Percentiles rank a stretch among this genome's conserved stretches.
Evolutionary conservation across 768 basidiomycete species (phyloP).

Genomic region (Lactifluus pinguis): DNA sequence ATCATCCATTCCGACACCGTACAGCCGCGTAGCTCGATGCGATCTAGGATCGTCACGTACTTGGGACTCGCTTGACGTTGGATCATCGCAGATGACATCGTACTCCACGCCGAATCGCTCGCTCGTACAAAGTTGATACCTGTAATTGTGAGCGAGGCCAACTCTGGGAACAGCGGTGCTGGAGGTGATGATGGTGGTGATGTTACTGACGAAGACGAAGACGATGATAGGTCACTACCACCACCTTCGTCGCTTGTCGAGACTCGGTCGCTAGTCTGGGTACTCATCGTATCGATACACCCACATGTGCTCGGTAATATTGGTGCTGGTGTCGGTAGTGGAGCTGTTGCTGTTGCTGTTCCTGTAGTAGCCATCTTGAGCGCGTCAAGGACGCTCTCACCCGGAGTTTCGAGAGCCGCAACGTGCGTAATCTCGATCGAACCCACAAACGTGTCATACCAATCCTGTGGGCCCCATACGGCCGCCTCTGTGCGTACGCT

Average conservation of each 20-base stretch:
- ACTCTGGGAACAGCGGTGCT: not conserved
- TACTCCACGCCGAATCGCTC: not conserved
- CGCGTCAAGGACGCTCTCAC: slow-evolving; percentile 10
- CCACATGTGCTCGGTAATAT: not conserved
- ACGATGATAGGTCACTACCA: not conserved
- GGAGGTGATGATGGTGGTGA: not conserved
- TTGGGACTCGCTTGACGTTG: slow-evolving; percentile 8
- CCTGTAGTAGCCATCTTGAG: not conserved
- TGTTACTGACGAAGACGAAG: too few species aligned
- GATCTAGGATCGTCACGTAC: slow-evolving; percentile 13
- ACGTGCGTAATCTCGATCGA: slow-evolving; percentile 11
- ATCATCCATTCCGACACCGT: slow-evolving; percentile 7
- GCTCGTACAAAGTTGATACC: slow-evolving; percentile 10
- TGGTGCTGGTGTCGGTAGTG: not conserved
- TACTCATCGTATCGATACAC: not conserved
- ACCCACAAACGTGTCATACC: slow-evolving; percentile 1
- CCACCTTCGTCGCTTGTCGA: not conserved
- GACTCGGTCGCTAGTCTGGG: not conserved
- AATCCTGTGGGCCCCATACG: slow-evolving; percentile 3
- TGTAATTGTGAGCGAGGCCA: slow-evolving; percentile 7
- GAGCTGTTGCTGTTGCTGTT: too few species aligned
- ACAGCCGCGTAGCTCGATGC: slow-evolving; percentile 11
- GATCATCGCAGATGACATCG: not conserved
- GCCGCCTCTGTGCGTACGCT: slow-evolving; percentile 1
- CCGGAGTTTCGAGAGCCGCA: not conserved